Conservation (phyloP, 2,329 filamentous ascomycete genomes). For the Colletotrichum sansevieriae region DNA sequence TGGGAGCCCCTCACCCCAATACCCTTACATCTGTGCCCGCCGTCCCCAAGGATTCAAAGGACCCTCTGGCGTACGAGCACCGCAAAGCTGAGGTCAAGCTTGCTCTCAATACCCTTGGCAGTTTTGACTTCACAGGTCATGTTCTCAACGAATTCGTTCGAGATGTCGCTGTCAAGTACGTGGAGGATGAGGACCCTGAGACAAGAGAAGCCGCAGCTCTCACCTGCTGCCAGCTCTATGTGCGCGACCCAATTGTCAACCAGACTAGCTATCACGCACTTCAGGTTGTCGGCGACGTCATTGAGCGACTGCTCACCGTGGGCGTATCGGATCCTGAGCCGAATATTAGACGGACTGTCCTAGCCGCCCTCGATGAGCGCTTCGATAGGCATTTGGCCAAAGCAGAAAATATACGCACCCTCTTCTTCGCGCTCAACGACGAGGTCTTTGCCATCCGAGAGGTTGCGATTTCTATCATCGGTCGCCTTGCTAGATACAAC, state of each 20-base stretch:
- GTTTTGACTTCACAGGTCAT: slow-evolving; percentile 94
- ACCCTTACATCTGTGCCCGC: slow-evolving; percentile 85
- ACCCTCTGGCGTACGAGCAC: slow-evolving; percentile 83
- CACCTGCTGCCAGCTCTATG: slow-evolving; percentile 97
- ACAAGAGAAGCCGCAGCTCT: slow-evolving; percentile 94
- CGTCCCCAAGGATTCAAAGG: slow-evolving; percentile 88
- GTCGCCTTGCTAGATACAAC: slow-evolving; percentile 89
- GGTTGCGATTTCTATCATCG: slow-evolving; percentile 95
- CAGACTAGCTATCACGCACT: slow-evolving; percentile 98
- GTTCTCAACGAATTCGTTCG: slow-evolving; percentile 98
- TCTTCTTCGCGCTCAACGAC: slow-evolving; percentile 96
- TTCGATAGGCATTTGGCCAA: slow-evolving; percentile 98
- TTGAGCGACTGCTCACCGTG: slow-evolving; percentile 95
- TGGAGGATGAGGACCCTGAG: slow-evolving; percentile 94
- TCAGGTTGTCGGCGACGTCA: slow-evolving; percentile 97
- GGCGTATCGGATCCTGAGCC: slow-evolving; percentile 93
- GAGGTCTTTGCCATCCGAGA: slow-evolving; percentile 93
- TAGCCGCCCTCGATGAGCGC: slow-evolving; percentile 89
- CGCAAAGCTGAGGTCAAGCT: slow-evolving; percentile 90
- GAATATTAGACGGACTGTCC: slow-evolving; percentile 88
- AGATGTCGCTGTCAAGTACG: slow-evolving; percentile 97
- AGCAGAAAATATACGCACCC: slow-evolving; percentile 94
- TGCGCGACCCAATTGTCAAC: slow-evolving; percentile 96
- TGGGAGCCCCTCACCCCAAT: slow-evolving; percentile 89
- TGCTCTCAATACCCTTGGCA: slow-evolving; percentile 94